phyloP scores from a whole-genome alignment of 2,329 filamentous ascomycete genomes.

The Talaromyces islandicus region DNA sequence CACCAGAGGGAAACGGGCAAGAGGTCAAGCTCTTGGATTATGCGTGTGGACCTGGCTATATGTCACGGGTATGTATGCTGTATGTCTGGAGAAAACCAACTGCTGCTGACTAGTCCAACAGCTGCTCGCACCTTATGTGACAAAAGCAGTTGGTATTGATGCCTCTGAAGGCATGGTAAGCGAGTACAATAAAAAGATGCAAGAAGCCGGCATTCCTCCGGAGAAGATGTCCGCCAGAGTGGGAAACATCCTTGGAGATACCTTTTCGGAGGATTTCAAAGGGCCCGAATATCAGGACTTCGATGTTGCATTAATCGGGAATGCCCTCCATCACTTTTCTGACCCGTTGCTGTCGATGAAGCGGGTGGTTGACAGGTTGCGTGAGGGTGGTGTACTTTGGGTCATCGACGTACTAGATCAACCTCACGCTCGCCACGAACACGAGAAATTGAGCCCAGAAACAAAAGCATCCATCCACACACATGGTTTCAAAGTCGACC shows the following conservation, averaged over 20 bases:
- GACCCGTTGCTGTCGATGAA: constrained; percentile 56
- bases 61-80: constrained; percentile 52
- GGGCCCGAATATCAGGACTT: constrained; percentile 61
- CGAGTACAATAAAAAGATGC: constrained; percentile 58
- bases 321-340: constrained; percentile 63
- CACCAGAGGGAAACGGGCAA: constrained; percentile 20
- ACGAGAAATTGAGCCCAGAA: constrained; percentile 21
- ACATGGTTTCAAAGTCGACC: constrained; percentile 58
- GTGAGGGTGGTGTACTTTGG: constrained; percentile 60
- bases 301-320: constrained; percentile 59
- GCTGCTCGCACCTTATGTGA: constrained; percentile 57
- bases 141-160: constrained; percentile 62
- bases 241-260: constrained; percentile 52
- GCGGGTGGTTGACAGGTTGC: constrained; percentile 56
- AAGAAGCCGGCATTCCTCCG: constrained; percentile 42
- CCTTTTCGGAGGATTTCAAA: constrained; percentile 51
- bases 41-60: constrained; percentile 65
- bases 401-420: constrained; percentile 64
- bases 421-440: constrained; percentile 18
- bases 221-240: constrained; percentile 52
- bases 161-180: constrained; percentile 65
- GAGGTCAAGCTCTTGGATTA: constrained; percentile 61
- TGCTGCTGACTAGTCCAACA: constrained; percentile 22
- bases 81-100: background rate
- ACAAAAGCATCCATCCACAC: constrained; percentile 54